phyloP scores from a whole-genome alignment of 192 early-diverging fungal species.

The Coemansia sp. region DNA sequence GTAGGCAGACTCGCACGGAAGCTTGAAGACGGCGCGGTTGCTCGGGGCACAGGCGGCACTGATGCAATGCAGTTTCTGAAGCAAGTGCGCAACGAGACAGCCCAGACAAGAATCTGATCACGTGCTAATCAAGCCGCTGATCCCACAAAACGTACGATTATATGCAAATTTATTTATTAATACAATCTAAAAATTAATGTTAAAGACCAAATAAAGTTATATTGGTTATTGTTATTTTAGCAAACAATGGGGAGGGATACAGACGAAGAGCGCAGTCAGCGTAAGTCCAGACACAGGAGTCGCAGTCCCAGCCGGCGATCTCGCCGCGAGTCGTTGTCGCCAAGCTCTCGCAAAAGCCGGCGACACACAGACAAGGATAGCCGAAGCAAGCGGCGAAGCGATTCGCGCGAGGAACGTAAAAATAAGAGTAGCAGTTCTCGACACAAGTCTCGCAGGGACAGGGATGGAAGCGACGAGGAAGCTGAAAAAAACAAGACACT shows the following conservation, averaged over 20 bases:
- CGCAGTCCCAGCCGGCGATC: constrained; percentile 1
- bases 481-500: constrained; percentile 60
- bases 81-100: constrained; percentile 83
- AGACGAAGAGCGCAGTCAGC: not conserved
- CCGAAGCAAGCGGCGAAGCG: not conserved
- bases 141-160: not conserved
- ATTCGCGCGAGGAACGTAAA: constrained; percentile 1
- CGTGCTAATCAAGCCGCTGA: not conserved
- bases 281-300: not conserved
- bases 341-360: not conserved
- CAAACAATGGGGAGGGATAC: not conserved
- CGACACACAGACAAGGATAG: constrained; percentile 4
- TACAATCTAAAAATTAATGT: not conserved
- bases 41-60: constrained; percentile 79
- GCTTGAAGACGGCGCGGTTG: constrained; percentile 59
- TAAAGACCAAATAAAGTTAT: not conserved
- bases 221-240: not conserved
- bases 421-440: constrained; percentile 9
- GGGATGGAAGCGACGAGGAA: not conserved
- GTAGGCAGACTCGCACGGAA: constrained; percentile 60
- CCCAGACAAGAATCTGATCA: constrained; percentile 47
- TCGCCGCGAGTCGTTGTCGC: not conserved
- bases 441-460: constrained; percentile 5
- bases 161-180: not conserved
- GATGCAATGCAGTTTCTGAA: constrained; percentile 93